Percentiles rank a stretch among this genome's conserved stretches.
Conservation (phyloP, 2,329 filamentous ascomycete genomes). For the Canariomyces notabilis region DNA sequence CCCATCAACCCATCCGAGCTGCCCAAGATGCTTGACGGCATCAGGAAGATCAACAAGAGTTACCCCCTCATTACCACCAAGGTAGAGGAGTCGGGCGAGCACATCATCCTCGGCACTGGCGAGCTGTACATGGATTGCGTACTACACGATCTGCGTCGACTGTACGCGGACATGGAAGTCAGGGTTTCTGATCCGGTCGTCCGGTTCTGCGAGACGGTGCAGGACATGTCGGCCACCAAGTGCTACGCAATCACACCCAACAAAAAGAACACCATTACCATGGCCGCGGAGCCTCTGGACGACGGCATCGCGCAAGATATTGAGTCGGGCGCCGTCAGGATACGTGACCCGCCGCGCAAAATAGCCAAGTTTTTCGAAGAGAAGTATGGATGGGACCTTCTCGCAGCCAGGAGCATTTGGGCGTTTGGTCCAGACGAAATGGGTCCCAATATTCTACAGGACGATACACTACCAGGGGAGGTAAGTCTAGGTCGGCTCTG, state of each 20-base stretch:
- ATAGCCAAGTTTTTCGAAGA: slow-evolving; percentile 97
- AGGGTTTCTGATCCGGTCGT: slow-evolving; percentile 98
- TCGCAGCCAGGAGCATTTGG: slow-evolving; percentile 94
- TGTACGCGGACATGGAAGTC: slow-evolving; percentile 99
- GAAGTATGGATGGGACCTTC: slow-evolving; percentile 92
- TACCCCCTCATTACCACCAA: slow-evolving; percentile 95
- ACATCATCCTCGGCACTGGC: slow-evolving; percentile 89
- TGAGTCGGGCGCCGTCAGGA: slow-evolving; percentile 81
- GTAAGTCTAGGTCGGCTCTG: slow-evolving; percentile 39
- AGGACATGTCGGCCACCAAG: slow-evolving; percentile 94
- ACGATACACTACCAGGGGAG: slow-evolving; percentile 90
- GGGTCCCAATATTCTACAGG: slow-evolving; percentile 91
- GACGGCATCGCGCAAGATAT: slow-evolving; percentile 94
- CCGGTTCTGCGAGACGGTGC: slow-evolving; percentile 94
- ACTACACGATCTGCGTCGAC: slow-evolving; percentile 80
- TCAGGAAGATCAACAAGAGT: slow-evolving; percentile 96
- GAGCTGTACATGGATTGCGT: slow-evolving; percentile 99
- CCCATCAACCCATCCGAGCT: slow-evolving; percentile 97
- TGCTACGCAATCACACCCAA: slow-evolving; percentile 97
- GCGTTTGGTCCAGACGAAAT: slow-evolving; percentile 95
- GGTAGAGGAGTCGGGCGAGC: slow-evolving; percentile 95
- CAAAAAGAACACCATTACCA: slow-evolving; percentile 99
- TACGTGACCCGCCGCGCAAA: slow-evolving; percentile 86
- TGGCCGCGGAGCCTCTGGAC: slow-evolving; percentile 94
- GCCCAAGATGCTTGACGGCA: slow-evolving; percentile 96